A percentile compares a stretch with the other conserved stretches of the same genome.
These are phyloP conservation scores for Plasmodium vivax DNA, from an alignment of 169 alveolate species.

Conservation along the genomic window DNA sequence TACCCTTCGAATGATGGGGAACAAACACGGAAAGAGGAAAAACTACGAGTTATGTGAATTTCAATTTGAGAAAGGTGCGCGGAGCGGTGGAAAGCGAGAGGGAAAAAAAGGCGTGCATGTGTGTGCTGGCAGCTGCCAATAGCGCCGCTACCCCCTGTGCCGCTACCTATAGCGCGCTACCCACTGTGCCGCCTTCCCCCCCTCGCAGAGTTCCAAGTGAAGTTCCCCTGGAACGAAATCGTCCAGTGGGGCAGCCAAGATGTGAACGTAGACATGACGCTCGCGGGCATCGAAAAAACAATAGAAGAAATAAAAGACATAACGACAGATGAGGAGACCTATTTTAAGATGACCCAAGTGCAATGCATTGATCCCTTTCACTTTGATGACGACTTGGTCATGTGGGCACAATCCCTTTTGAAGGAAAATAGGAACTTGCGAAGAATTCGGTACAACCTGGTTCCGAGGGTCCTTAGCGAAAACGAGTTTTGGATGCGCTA, in stretches of 20 bases:
- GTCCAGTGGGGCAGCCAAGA: slow-evolving; percentile 54
- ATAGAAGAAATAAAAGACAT: slow-evolving; percentile 70
- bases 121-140: background rate
- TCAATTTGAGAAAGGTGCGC: slow-evolving; percentile 39
- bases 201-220: slow-evolving; percentile 29
- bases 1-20: slow-evolving; percentile 46
- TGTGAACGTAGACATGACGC: slow-evolving; percentile 18
- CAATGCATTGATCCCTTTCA: slow-evolving; percentile 1
- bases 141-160: background rate
- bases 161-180: background rate
- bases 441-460: slow-evolving; percentile 40
- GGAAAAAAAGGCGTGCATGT: background rate
- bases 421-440: slow-evolving; percentile 27
- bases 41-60: slow-evolving; percentile 67
- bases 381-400: slow-evolving; percentile 23
- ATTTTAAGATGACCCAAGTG: slow-evolving; percentile 44
- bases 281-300: slow-evolving; percentile 7
- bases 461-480: slow-evolving; percentile 44
- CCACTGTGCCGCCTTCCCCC: background rate
- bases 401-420: slow-evolving; percentile 46
- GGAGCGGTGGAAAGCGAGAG: background rate
- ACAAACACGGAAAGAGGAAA: slow-evolving; percentile 19
- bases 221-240: slow-evolving; percentile 60
- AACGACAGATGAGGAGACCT: slow-evolving; percentile 48
- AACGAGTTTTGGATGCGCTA: slow-evolving; percentile 58